A percentile compares a stretch with the other conserved stretches of the same genome.
These are phyloP conservation scores for Chytriomyces hyalinus DNA, from an alignment of 192 early-diverging fungal species.

Conservation along the genomic window DNA sequence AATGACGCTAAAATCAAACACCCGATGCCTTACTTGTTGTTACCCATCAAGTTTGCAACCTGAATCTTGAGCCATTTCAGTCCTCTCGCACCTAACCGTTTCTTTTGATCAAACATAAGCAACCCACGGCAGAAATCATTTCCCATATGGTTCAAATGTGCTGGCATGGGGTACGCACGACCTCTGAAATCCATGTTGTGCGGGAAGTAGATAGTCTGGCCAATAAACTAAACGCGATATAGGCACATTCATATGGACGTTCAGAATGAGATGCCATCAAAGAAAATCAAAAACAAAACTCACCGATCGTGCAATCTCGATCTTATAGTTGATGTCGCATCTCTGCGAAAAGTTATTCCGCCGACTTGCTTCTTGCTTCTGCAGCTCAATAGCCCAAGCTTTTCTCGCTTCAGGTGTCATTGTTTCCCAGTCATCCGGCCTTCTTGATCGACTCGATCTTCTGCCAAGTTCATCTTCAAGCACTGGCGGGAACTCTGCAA, in stretches of 20 bases:
- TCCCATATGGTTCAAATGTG: conserved; percentile 93
- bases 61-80: conserved; percentile 95
- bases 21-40: conserved; percentile 70
- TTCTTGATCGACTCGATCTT: conserved; percentile 27
- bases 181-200: conserved; percentile 98
- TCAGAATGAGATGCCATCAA: not conserved
- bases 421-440: conserved; percentile 63
- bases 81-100: conserved; percentile 78
- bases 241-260: not conserved
- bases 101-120: conserved; percentile 80
- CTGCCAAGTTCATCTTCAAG: conserved; percentile 41
- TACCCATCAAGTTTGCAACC: conserved; percentile 87
- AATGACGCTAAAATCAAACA: conserved; percentile 32
- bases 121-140: conserved; percentile 95
- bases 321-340: conserved; percentile 92
- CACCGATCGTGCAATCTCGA: conserved; percentile 91
- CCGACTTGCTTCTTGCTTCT: conserved; percentile 49
- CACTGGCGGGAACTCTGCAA: conserved; percentile 66
- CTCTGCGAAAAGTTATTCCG: conserved; percentile 77
- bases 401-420: conserved; percentile 50
- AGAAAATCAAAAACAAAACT: conserved; percentile 8
- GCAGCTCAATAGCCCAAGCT: conserved; percentile 43
- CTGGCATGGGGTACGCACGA: conserved; percentile 95
- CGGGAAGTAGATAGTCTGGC: conserved; percentile 92
- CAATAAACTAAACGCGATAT: conserved; percentile 67